Evolutionary conservation across 331 rosid species (phyloP).

Genomic region (Dryas integrifolia): DNA sequence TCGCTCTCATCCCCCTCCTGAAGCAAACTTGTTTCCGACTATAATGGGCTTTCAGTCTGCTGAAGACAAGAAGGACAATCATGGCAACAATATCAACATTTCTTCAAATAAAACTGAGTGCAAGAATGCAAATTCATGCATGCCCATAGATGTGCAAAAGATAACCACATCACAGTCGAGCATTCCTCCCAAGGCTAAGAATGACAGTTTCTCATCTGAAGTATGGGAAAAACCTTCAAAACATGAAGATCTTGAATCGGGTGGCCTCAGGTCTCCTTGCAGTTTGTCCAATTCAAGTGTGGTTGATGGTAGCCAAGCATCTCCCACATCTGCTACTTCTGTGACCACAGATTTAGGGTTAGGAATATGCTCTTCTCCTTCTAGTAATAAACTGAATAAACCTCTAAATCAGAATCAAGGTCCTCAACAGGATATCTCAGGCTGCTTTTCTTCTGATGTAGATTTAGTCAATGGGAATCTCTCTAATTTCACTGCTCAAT

Average conservation of each 20-base stretch:
- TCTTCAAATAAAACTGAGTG: constrained; percentile 34
- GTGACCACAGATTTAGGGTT: constrained; percentile 84
- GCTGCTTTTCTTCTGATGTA: constrained; percentile 40
- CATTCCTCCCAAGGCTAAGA: constrained; percentile 37
- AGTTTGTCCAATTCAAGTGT: constrained; percentile 69
- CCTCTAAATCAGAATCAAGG: constrained; percentile 34
- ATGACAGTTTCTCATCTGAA: constrained; percentile 44
- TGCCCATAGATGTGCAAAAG: constrained; percentile 39
- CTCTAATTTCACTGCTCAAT: constrained; percentile 38
- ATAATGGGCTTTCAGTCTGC: constrained; percentile 45
- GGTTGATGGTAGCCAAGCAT: constrained; percentile 60
- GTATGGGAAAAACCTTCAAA: constrained; percentile 48
- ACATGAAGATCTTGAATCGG: constrained; percentile 58
- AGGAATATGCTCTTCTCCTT: constrained; percentile 59
- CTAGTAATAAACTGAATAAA: constrained; percentile 39
- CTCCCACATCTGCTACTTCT: constrained; percentile 77
- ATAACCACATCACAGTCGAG: constrained; percentile 36
- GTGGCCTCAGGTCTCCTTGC: constrained; percentile 50
- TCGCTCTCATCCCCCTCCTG: constrained; percentile 33
- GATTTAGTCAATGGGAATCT: constrained; percentile 45
- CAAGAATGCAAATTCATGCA: constrained; percentile 44
- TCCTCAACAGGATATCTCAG: constrained; percentile 41
- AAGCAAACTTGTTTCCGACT: constrained; percentile 51
- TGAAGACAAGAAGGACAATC: constrained; percentile 36
- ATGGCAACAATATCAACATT: constrained; percentile 36